These are phyloP conservation scores for Diaporthe vaccinii DNA, from an alignment of 2,329 filamentous ascomycete genomes.

Conservation along the genomic window DNA sequence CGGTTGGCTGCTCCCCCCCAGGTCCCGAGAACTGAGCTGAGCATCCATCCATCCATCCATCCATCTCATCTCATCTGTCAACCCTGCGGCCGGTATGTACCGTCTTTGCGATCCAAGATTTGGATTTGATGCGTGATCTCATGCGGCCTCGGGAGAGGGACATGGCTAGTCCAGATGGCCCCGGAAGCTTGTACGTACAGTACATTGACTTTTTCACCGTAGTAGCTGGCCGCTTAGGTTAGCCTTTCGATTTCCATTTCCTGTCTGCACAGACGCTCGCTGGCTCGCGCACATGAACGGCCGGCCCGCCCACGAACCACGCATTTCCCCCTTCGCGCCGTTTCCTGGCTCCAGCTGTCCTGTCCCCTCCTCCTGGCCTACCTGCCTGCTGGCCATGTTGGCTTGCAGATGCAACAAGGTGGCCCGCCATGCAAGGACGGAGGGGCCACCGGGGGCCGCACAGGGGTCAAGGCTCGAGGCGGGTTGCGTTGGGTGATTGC, in stretches of 20 bases:
- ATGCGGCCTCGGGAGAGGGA: not conserved
- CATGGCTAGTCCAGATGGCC: not conserved
- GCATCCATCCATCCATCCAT: not conserved
- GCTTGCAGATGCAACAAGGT: not conserved
- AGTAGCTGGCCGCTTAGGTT: not conserved
- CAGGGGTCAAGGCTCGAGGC: conserved; percentile 22
- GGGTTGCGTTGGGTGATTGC: conserved; percentile 6
- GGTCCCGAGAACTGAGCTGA: conserved; percentile 26
- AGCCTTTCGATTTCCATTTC: not conserved
- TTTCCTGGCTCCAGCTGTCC: not conserved
- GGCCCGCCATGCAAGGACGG: conserved; percentile 8
- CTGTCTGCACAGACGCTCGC: conserved; percentile 23
- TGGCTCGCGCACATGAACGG: conserved; percentile 19
- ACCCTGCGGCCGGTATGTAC: conserved; percentile 19
- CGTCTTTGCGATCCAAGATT: conserved; percentile 4
- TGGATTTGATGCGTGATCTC: conserved; percentile 7
- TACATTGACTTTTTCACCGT: conserved; percentile 3
- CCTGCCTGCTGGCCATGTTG: not conserved
- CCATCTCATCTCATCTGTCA: conserved; percentile 5
- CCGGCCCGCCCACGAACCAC: conserved; percentile 23
- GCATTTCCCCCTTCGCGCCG: conserved; percentile 12
- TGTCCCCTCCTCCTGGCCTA: not conserved
- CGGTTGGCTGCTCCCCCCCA: conserved; percentile 29
- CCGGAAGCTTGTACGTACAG: not conserved
- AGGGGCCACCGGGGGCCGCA: conserved; percentile 17